These are phyloP conservation scores for Aspergillus candidus DNA, from an alignment of 2,329 filamentous ascomycete genomes.

Conservation along the genomic window DNA sequence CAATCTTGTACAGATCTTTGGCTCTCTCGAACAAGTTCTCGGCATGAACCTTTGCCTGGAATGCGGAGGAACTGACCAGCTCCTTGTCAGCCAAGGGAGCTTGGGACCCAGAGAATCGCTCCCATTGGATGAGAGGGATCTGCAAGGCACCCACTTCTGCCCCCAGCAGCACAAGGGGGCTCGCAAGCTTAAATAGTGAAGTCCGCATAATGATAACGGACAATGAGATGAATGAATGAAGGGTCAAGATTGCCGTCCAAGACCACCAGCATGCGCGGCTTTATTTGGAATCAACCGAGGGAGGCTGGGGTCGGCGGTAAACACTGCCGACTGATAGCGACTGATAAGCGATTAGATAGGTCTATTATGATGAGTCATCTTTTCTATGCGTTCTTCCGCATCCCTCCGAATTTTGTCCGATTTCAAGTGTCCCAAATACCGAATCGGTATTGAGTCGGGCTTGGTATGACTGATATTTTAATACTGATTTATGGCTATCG, in stretches of 20 bases:
- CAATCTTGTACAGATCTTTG: constrained; percentile 56
- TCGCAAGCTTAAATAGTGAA: no score
- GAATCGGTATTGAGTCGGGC: no score
- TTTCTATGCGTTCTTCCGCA: no score
- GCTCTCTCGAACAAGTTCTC: constrained; percentile 55
- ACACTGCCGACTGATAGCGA: neutral
- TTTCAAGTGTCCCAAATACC: no score
- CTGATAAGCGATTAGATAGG: constrained; percentile 1
- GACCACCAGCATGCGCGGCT: no score
- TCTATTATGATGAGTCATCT: no score
- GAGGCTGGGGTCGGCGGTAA: neutral
- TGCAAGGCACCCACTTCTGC: constrained; percentile 13
- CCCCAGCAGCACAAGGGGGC: constrained; percentile 3
- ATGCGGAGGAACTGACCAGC: constrained; percentile 44
- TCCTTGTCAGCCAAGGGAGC: constrained; percentile 11
- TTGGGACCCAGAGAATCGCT: constrained; percentile 6
- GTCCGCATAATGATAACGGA: no score
- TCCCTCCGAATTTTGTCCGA: no score
- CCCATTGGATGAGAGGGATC: constrained; percentile 10
- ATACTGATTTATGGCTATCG: no score
- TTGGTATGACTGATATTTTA: no score
- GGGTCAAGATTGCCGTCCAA: no score
- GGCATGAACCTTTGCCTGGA: constrained; percentile 46
- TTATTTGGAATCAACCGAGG: neutral
- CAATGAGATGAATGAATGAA: no score